These are phyloP conservation scores for Colletotrichum musicola DNA, from an alignment of 2,329 filamentous ascomycete genomes.

Conservation along the genomic window DNA sequence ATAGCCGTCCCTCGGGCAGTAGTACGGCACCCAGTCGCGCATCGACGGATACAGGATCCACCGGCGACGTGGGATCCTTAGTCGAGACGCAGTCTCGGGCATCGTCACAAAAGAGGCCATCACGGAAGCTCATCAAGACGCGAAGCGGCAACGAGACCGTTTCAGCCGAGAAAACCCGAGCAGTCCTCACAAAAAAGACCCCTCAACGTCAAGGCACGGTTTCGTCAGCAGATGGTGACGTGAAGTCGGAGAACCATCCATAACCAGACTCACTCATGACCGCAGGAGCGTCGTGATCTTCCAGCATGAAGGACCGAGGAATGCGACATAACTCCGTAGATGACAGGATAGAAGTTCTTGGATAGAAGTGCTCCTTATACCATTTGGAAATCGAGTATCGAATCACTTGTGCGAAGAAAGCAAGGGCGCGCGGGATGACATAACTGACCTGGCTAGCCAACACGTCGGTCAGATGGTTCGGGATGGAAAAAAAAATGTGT, in stretches of 20 bases:
- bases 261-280: too few relatives aligned
- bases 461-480: too few relatives aligned
- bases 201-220: conserved; percentile 47
- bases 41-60: conserved; percentile 50
- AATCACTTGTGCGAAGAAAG: too few relatives aligned
- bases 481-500: too few relatives aligned
- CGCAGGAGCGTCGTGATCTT: too few relatives aligned
- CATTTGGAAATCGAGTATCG: too few relatives aligned
- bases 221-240: conserved; percentile 33
- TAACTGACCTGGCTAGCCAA: too few relatives aligned
- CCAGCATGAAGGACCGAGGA: too few relatives aligned
- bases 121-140: conserved; percentile 57
- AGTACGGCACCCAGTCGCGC: conserved; percentile 44
- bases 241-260: conserved; percentile 22
- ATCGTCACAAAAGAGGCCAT: conserved; percentile 50
- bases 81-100: conserved; percentile 40
- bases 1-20: conserved; percentile 41
- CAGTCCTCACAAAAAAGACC: conserved; percentile 55
- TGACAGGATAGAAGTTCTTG: too few relatives aligned
- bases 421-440: too few relatives aligned
- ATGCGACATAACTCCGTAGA: too few relatives aligned
- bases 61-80: conserved; percentile 46
- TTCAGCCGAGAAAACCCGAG: conserved; percentile 48
- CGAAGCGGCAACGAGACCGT: conserved; percentile 52
- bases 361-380: too few relatives aligned